A percentile compares a stretch with the other conserved stretches of the same genome.
Conservation (phyloP, 1,139 yeast species). For the Torulaspora globosa region DNA sequence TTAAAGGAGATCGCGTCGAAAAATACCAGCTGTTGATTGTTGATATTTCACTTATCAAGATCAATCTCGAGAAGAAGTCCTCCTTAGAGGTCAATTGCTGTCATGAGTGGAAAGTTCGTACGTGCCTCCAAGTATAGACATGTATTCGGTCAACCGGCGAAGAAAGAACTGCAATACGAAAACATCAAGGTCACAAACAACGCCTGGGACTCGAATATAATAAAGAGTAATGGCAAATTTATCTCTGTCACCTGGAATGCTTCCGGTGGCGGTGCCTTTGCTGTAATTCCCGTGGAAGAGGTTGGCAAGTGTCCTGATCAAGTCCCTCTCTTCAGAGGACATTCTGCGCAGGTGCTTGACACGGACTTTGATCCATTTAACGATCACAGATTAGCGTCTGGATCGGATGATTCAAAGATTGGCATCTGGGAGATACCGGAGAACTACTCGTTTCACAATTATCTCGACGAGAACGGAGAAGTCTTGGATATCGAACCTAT, state of each 20-base stretch:
- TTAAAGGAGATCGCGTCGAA: conserved; percentile 9
- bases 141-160: conserved; percentile 88
- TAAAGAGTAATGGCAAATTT: conserved; percentile 80
- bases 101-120: conserved; percentile 77
- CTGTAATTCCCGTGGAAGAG: conserved; percentile 79
- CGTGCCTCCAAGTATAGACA: conserved; percentile 96
- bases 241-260: conserved; percentile 89
- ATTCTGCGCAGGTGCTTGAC: conserved; percentile 89
- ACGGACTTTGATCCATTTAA: conserved; percentile 90
- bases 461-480: conserved; percentile 56
- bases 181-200: conserved; percentile 80
- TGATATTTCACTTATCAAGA: not conserved
- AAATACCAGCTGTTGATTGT: conserved; percentile 1
- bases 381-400: conserved; percentile 68
- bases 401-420: conserved; percentile 89
- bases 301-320: conserved; percentile 94
- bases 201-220: conserved; percentile 93
- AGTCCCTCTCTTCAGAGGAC: conserved; percentile 91
- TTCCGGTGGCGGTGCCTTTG: conserved; percentile 97
- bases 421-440: conserved; percentile 85
- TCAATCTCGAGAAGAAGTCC: not conserved
- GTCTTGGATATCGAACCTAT: conserved; percentile 67
- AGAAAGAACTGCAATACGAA: conserved; percentile 84
- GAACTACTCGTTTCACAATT: conserved; percentile 64
- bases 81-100: conserved; percentile 4